Evolutionary conservation across 2,329 filamentous ascomycete genomes (phyloP).

Genomic region (Cordyceps javanica): DNA sequence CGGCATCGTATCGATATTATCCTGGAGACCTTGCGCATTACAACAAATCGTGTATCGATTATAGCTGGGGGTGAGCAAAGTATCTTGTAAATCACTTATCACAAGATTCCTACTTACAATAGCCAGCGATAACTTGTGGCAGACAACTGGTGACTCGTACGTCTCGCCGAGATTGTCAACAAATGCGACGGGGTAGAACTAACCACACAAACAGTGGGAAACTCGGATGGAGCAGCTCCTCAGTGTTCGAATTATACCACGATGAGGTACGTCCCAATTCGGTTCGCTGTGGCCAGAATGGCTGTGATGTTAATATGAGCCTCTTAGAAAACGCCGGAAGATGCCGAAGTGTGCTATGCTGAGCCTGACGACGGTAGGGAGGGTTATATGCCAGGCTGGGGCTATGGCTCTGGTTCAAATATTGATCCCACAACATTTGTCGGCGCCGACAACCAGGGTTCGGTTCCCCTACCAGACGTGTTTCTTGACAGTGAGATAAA

Average conservation of each 20-base stretch:
- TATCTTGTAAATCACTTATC: background rate
- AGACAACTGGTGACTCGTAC: background rate
- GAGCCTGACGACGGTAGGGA: background rate
- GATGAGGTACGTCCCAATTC: background rate
- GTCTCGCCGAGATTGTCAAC: background rate
- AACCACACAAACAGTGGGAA: background rate
- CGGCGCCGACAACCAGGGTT: no score
- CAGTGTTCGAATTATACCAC: background rate
- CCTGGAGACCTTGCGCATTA: background rate
- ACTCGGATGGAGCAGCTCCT: background rate
- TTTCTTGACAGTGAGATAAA: background rate
- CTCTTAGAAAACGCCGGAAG: background rate
- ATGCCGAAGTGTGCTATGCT: background rate
- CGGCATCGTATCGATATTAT: background rate
- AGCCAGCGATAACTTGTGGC: background rate
- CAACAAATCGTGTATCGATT: background rate
- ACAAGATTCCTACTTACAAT: background rate
- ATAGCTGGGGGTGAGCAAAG: background rate
- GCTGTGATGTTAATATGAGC: background rate
- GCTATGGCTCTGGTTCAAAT: background rate
- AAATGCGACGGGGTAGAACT: background rate
- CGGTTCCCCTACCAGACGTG: background rate
- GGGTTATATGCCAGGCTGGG: background rate
- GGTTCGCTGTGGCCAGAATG: background rate
- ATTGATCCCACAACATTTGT: background rate